Percentiles rank a stretch among this genome's conserved stretches.
Conservation (phyloP, 805 yeast species). For the Wickerhamiella musiphila region DNA sequence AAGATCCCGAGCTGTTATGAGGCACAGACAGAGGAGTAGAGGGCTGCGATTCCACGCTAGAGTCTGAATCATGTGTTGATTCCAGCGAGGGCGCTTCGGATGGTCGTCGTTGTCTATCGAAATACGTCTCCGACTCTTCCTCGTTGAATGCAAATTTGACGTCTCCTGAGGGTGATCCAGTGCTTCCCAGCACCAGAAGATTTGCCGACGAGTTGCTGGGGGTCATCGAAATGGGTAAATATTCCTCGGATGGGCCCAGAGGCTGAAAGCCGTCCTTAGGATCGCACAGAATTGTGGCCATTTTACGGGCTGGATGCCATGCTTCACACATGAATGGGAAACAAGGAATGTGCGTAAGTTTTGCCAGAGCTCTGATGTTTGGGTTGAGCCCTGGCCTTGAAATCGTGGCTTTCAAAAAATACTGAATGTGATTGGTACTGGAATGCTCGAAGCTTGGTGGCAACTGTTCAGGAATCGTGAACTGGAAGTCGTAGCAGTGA, state of each 20-base stretch:
- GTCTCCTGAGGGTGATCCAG: too few species aligned
- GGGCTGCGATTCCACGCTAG: too few species aligned
- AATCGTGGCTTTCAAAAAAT: slow-evolving; percentile 1
- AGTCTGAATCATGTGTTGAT: too few species aligned
- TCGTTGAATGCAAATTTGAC: too few species aligned
- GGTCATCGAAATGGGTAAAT: too few species aligned
- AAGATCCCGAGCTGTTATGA: too few species aligned
- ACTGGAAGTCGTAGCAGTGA: slow-evolving; percentile 1
- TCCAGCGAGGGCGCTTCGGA: neutral
- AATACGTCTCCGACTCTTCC: too few species aligned
- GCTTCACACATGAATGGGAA: neutral
- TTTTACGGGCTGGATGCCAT: neutral
- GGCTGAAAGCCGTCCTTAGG: neutral
- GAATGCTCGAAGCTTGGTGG: slow-evolving; percentile 1
- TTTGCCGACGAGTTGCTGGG: too few species aligned
- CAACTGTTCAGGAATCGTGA: slow-evolving; percentile 2
- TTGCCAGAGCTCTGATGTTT: neutral
- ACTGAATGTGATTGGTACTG: slow-evolving; percentile 1
- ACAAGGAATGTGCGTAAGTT: neutral
- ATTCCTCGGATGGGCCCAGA: too few species aligned
- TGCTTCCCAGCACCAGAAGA: too few species aligned
- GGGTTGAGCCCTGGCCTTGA: neutral
- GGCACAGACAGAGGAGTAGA: too few species aligned
- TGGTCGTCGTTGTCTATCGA: neutral
- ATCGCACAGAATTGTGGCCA: neutral